Evolutionary conservation across 441 rosid genomes (phyloP), one percentile per base, ranked within the genome.

Genomic region (Metrosideros polymorpha): DNA sequence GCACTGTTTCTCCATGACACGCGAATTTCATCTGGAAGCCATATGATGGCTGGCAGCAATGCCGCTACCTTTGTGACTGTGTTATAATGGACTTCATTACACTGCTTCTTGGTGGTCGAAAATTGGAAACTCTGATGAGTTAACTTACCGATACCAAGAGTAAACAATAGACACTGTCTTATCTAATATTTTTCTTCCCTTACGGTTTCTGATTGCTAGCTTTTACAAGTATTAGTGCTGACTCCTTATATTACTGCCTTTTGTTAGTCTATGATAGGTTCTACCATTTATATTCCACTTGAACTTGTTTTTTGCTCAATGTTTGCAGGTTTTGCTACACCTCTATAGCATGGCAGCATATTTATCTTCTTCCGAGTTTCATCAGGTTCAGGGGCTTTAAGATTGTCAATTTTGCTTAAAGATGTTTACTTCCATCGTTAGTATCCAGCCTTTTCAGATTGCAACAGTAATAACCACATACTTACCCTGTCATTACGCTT

Each of bases 321-420:
- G 82, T 7, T 85, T 76, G 82, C 86, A 85, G 86, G 86, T 50
- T 85, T 85, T 50, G 82, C 86, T 7, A 85, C 86, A 32, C 82
- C 86, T 22, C 86, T 85, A 85, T 85, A 85, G 18, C 86, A 85
- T 32, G 77, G 43, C 52, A 85, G 84, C 85, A 2, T 22, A 22
- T 12, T 39, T 71, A 22, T 71, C 79, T 71, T 71, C 79, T 71
- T 39, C 45, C n/a, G 29, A 71, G 47, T 71, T 39, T 71, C 79
- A 22, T 71, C 79, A 71, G 79, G 49, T 39, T 71, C n/a, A 39
- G 79, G n/a, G 49, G 47, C 79, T 39, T 22, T 71, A 39, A 71
- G 79, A 39, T n/a, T 71, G 79, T 39, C 49, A 39, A 71, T 71
- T 71, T 71, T 71, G 47, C 79, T 71, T 71, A 71, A 66, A 6